Evolutionary conservation across 176 grass and related monocot genomes (phyloP).

Genomic region (Aegilops umbellulata): DNA sequence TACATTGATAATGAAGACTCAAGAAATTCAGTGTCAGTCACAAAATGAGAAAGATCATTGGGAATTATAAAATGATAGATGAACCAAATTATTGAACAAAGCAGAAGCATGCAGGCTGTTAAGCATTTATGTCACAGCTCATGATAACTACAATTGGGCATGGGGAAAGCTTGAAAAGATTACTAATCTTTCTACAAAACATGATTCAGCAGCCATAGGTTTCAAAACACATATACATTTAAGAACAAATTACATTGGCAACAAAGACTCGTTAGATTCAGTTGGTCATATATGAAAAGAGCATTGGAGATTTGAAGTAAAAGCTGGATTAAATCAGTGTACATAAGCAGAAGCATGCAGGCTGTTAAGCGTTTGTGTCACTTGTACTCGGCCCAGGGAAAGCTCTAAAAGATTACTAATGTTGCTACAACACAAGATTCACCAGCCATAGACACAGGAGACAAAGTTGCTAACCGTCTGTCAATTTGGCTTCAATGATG

Average conservation of each 20-base stretch:
- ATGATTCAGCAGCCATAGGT: neutral
- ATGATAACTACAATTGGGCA: neutral
- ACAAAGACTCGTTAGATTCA: too few species aligned
- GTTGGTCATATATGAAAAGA: too few species aligned
- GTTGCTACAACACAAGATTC: neutral
- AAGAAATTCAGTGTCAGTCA: neutral
- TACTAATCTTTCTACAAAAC: neutral
- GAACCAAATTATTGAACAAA: neutral
- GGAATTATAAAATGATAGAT: neutral
- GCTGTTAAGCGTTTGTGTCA: too few species aligned
- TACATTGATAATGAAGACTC: neutral
- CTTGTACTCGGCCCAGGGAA: too few species aligned
- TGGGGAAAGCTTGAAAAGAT: neutral
- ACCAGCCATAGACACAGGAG: neutral
- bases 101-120: neutral
- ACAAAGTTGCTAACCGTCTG: conserved; percentile 56
- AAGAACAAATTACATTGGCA: too few species aligned
- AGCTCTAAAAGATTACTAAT: too few species aligned
- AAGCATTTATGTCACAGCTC: neutral
- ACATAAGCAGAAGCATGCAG: too few species aligned
- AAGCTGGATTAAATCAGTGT: too few species aligned
- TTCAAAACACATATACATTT: too few species aligned
- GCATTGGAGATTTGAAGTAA: too few species aligned
- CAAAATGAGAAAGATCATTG: neutral
- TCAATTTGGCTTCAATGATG: conserved; percentile 72